These are phyloP conservation scores for Acanthamoeba quina DNA, from an alignment of 208 protist genomes.

Conservation along the genomic window DNA sequence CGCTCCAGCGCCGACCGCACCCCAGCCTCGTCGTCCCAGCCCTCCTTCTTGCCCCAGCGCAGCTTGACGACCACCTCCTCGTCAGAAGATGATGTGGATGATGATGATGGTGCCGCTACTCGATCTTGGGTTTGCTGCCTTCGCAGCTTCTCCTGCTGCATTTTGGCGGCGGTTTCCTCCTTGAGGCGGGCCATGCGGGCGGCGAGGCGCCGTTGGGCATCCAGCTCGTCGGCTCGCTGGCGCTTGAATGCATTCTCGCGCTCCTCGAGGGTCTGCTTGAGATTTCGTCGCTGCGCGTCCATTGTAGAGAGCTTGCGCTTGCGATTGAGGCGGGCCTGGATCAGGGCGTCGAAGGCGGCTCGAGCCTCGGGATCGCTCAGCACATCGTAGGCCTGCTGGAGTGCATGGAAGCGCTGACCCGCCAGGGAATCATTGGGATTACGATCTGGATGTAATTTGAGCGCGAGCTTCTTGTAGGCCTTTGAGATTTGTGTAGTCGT, in stretches of 20 bases:
- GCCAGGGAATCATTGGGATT: conserved; percentile 75
- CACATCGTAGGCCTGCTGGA: conserved; percentile 84
- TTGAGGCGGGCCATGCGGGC: conserved; percentile 29
- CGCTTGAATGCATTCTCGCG: conserved; percentile 42
- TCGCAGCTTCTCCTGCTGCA: conserved; percentile 19
- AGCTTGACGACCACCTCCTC: conserved; percentile 29
- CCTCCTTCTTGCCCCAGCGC: background rate
- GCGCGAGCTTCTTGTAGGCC: conserved; percentile 85
- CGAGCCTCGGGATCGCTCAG: conserved; percentile 79
- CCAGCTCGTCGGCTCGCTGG: background rate
- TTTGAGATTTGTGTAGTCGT: conserved; percentile 84
- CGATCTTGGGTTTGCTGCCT: background rate
- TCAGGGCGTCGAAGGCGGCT: background rate
- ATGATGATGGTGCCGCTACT: background rate
- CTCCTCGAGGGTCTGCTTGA: background rate
- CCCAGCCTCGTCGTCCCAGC: conserved; percentile 29
- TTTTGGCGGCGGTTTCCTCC: conserved; percentile 17
- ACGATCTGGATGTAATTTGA: conserved; percentile 88
- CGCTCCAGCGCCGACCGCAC: conserved; percentile 1
- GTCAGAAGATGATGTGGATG: background rate
- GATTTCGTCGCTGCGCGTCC: conserved; percentile 6
- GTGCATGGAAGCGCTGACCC: conserved; percentile 82
- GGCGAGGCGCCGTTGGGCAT: conserved; percentile 17
- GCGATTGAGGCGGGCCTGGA: conserved; percentile 22
- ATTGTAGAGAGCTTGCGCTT: conserved; percentile 41